Conservation (phyloP, 1,284 basidiomycete species). For the Apiotrichum mycotoxinovorans region DNA sequence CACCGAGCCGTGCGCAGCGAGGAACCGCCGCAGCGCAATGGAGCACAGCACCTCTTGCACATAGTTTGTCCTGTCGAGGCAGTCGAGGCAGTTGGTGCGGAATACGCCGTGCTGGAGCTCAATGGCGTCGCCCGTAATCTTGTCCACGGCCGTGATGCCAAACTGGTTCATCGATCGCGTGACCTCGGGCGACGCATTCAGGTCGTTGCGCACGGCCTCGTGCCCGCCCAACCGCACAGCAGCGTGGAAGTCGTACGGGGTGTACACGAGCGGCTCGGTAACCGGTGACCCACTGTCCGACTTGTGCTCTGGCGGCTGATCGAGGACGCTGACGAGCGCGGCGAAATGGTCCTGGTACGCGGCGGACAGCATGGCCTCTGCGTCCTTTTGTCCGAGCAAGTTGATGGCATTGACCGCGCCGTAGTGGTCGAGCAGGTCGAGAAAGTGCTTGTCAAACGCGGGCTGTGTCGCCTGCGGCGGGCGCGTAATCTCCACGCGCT, state of each 20-base stretch:
- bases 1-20: conserved; percentile 36
- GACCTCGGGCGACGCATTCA: conserved; percentile 66
- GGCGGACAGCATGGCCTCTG: conserved; percentile 76
- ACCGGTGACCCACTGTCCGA: neutral
- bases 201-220: conserved; percentile 73
- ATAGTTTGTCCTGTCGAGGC: conserved; percentile 96
- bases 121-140: conserved; percentile 62
- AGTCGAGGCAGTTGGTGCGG: conserved; percentile 92
- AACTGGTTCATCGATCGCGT: conserved; percentile 69
- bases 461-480: conserved; percentile 87
- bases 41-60: conserved; percentile 88
- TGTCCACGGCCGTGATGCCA: conserved; percentile 78
- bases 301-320: conserved; percentile 55
- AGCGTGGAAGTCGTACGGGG: conserved; percentile 92
- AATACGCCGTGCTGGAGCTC: conserved; percentile 86
- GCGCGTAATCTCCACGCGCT: conserved; percentile 84
- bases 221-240: conserved; percentile 79
- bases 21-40: conserved; percentile 60
- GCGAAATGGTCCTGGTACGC: conserved; percentile 77
- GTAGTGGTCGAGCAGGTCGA: conserved; percentile 78
- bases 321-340: conserved; percentile 31
- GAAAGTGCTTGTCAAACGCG: conserved; percentile 91
- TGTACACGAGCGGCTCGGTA: conserved; percentile 54
- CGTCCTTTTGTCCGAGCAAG: conserved; percentile 83
- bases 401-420: conserved; percentile 78